phyloP scores from a whole-genome alignment of 345 rosid genomes.

The Bruguiera sexangula region DNA sequence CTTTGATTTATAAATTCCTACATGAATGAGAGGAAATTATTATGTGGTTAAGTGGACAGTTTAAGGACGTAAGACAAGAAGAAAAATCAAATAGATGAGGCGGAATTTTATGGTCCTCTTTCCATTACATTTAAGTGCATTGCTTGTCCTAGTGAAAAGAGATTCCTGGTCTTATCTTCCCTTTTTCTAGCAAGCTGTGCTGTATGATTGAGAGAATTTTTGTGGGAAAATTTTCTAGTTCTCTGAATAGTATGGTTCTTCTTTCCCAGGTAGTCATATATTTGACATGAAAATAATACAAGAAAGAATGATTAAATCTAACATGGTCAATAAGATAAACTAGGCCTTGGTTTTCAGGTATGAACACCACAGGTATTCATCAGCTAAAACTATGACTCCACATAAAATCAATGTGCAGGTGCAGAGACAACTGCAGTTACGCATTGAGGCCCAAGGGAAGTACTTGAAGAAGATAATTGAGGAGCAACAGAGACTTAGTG shows the following conservation, averaged over 20 bases:
- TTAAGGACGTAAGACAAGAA: background rate
- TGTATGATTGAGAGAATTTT: background rate
- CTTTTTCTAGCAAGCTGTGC: background rate
- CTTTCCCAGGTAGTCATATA: too few species aligned
- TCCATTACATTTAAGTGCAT: background rate
- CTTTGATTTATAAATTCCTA: background rate
- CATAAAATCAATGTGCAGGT: conserved; percentile 39
- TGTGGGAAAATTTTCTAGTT: too few species aligned
- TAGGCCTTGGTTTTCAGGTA: too few species aligned
- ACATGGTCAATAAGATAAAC: too few species aligned
- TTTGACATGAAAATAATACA: too few species aligned
- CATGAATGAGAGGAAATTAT: background rate
- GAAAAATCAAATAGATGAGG: background rate
- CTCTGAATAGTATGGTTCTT: too few species aligned
- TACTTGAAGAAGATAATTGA: conserved; percentile 97
- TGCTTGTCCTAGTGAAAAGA: background rate
- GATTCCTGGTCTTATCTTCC: background rate
- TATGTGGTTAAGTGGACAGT: background rate
- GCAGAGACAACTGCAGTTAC: conserved; percentile 93
- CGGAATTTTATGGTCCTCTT: background rate
- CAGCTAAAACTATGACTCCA: background rate
- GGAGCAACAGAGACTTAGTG: conserved; percentile 88
- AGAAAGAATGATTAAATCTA: too few species aligned
- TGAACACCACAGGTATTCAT: too few species aligned
- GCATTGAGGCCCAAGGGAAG: conserved; percentile 98